A percentile compares a stretch with the other conserved stretches of the same genome.
Evolutionary conservation across 495 filamentous ascomycete species (phyloP).

Genomic region (Tuber magnatum): DNA sequence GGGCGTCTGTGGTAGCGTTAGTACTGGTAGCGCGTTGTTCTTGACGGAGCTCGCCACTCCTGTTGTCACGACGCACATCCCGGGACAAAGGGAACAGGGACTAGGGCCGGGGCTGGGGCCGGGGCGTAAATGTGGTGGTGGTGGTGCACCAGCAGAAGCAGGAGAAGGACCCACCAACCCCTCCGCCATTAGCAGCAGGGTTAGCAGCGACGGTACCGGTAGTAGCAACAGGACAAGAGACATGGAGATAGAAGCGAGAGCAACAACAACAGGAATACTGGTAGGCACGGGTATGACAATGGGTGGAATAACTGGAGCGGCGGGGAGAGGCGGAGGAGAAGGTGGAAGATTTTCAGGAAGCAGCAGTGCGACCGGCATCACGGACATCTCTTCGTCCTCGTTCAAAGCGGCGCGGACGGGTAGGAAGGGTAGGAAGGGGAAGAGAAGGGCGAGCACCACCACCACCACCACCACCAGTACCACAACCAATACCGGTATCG

Average conservation of each 20-base stretch:
- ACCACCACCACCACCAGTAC: too few relatives aligned
- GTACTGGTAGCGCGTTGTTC: not conserved
- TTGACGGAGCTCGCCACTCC: conserved; percentile 17
- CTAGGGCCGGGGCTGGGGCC: conserved; percentile 27
- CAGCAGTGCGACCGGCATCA: not conserved
- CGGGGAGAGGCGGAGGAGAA: conserved; percentile 2
- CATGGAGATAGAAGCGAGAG: not conserved
- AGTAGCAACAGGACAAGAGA: not conserved
- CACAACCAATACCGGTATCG: too few relatives aligned
- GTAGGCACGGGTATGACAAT: not conserved
- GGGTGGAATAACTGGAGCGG: not conserved
- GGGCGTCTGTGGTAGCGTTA: not conserved
- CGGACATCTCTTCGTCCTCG: not conserved
- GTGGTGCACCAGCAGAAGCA: conserved; percentile 13
- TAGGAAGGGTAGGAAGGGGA: not conserved
- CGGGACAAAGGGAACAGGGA: conserved; percentile 21
- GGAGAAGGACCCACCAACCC: conserved; percentile 34
- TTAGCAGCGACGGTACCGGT: not conserved
- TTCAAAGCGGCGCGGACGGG: not conserved
- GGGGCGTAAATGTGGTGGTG: conserved; percentile 9
- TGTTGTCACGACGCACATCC: conserved; percentile 20
- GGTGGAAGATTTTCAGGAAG: not conserved
- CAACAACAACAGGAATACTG: too few relatives aligned
- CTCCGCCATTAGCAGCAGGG: conserved; percentile 17
- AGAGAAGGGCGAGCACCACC: not conserved